Base-by-base conservation (phyloP, 2,329 filamentous ascomycete genomes). In the Phialophora verrucosa region DNA sequence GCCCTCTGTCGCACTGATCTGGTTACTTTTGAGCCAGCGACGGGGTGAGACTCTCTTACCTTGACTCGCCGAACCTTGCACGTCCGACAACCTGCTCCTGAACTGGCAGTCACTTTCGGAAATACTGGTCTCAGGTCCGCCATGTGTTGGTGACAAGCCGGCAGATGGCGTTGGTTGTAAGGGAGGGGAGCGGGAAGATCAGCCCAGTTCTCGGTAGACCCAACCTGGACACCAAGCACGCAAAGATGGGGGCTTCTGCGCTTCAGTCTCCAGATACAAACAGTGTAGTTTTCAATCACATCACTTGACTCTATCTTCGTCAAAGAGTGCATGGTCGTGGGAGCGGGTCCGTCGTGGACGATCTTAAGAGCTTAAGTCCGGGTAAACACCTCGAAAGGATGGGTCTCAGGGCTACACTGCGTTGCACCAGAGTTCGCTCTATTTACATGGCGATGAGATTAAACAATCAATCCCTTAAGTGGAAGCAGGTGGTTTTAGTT, bases 1-100 rank as follows among this genome's bases (percentile, higher is more conserved):
- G 68, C 11, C 65, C 65, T 54, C 68, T 71, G 50, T 76, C 74
- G 60, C 74, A 76, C 74, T 76, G 56, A 29, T 51, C 14, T 12
- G 32, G 31, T 38, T 27, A 59, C 35, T 35, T 35, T 59, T 47
- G 31, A 25, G 35, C 10, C n/a, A 3, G 38, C 8, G 35, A 50
- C 2, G 27, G 12, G 8, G 42, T n/a, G 31, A 31, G 53, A 29
- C 14, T 17, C 31, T 38, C 69, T 68, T 70, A 59, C 74, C 73
- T 75, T 75, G 66, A 75, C 69, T 29, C 73, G 69, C 31, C 74
- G 71, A 14, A 60, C 58, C 66, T 72, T 75, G 63, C 74, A 75
- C 32, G 74, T 73, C 50, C 73, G 67, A 56, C 74, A 75, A 44
- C 64, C 72, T 57, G 49, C 55, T 35, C 70, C 65, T 50, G 63